Evolutionary conservation across 106 monocot genomes (phyloP).

Genomic region (Dioscorea alata): DNA sequence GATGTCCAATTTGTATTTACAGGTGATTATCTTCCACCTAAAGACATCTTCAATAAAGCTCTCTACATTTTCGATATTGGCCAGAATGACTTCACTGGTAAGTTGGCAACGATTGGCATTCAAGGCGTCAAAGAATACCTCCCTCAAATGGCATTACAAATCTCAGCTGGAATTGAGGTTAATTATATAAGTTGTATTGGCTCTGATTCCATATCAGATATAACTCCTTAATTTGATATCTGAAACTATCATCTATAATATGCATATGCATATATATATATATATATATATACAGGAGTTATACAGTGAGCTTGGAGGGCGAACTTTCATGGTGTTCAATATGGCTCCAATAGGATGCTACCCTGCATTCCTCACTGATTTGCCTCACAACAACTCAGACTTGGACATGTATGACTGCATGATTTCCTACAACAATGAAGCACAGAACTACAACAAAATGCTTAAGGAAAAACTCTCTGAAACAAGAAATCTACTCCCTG

Average conservation of each 20-base stretch:
- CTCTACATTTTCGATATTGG: slow-evolving; percentile 84
- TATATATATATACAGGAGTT: no score
- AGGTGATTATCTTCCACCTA: slow-evolving; percentile 35
- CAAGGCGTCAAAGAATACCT: slow-evolving; percentile 48
- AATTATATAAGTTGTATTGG: no score
- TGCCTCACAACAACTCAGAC: slow-evolving; percentile 34
- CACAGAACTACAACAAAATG: slow-evolving; percentile 47
- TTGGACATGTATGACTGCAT: slow-evolving; percentile 57
- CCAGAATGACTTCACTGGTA: slow-evolving; percentile 82
- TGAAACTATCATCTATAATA: no score
- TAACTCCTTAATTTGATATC: not conserved
- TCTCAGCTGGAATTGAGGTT: slow-evolving; percentile 55
- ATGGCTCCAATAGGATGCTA: slow-evolving; percentile 78
- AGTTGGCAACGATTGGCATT: slow-evolving; percentile 36
- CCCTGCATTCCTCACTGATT: slow-evolving; percentile 54
- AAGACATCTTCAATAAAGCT: slow-evolving; percentile 28
- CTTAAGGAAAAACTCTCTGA: slow-evolving; percentile 26
- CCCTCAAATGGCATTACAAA: slow-evolving; percentile 56
- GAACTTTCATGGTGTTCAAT: slow-evolving; percentile 70
- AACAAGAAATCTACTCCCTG: slow-evolving; percentile 10
- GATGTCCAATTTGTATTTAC: slow-evolving; percentile 1
- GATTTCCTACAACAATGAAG: slow-evolving; percentile 58
- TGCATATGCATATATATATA: no score
- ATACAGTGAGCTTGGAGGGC: slow-evolving; percentile 54
- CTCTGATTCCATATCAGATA: not conserved